Percentiles rank a stretch among this genome's conserved stretches.
These are phyloP conservation scores for Apostasia shenzhenica DNA, from an alignment of 106 monocot species.

Conservation along the genomic window DNA sequence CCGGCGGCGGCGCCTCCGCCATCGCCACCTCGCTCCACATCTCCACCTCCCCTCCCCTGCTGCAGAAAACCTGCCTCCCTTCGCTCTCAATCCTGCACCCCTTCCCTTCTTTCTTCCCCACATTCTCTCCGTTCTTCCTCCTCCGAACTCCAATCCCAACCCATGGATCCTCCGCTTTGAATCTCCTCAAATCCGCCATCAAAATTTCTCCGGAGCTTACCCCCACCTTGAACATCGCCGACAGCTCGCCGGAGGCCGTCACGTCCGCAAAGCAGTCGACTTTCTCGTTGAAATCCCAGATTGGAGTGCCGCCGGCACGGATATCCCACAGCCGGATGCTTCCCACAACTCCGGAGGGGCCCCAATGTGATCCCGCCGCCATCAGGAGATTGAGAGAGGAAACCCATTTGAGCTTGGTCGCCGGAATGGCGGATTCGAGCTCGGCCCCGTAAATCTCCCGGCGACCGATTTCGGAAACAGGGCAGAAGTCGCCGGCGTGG, in stretches of 20 bases:
- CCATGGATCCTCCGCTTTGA: conserved; percentile 33
- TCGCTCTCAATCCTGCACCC: conserved; percentile 45
- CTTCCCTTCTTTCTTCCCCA: conserved; percentile 33
- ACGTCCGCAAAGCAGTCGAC: conserved; percentile 49
- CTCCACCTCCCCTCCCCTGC: conserved; percentile 52
- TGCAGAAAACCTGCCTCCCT: conserved; percentile 42
- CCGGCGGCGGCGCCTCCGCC: conserved; percentile 4
- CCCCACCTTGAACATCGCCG: conserved; percentile 54
- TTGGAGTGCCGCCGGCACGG: conserved; percentile 2
- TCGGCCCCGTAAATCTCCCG: conserved; percentile 55
- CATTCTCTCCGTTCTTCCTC: conserved; percentile 18
- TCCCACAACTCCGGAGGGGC: conserved; percentile 39
- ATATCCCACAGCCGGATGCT: conserved; percentile 44
- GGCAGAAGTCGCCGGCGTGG: conserved; percentile 6
- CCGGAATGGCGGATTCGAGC: conserved; percentile 52
- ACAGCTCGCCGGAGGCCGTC: conserved; percentile 22
- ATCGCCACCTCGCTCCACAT: conserved; percentile 51
- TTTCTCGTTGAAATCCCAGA: conserved; percentile 32
- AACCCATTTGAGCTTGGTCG: conserved; percentile 46
- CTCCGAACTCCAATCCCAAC: conserved; percentile 16
- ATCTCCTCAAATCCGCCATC: conserved; percentile 73
- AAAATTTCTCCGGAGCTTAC: conserved; percentile 53
- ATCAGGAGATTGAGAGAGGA: conserved; percentile 22
- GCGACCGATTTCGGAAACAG: conserved; percentile 27
- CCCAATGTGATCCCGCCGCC: conserved; percentile 40